These are phyloP conservation scores for Plasmodium ovale DNA, from an alignment of 169 alveolate species.

Conservation along the genomic window DNA sequence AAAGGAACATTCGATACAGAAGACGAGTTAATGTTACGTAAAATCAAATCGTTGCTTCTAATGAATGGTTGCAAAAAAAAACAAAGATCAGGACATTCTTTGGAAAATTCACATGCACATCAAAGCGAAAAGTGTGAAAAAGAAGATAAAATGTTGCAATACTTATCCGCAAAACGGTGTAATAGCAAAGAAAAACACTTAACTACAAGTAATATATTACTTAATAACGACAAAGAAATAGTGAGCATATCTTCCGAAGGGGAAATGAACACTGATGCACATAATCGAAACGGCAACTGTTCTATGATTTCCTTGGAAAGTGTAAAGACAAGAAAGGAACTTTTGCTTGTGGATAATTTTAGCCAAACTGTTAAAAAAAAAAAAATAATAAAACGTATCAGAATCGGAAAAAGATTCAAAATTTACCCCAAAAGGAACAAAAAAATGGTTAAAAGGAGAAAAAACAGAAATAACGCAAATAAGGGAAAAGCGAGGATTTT, in stretches of 20 bases:
- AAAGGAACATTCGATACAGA: neutral
- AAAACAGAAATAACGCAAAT: neutral
- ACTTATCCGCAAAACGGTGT: neutral
- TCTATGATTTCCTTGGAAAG: neutral
- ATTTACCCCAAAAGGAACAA: neutral
- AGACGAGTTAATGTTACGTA: slow-evolving; percentile 12
- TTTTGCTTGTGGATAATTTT: slow-evolving; percentile 10
- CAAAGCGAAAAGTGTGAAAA: neutral
- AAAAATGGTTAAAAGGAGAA: neutral
- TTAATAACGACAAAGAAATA: neutral
- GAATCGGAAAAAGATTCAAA: slow-evolving; percentile 1
- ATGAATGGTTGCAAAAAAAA: neutral
- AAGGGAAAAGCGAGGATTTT: neutral
- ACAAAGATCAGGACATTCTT: neutral
- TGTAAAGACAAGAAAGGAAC: neutral
- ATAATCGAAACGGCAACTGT: neutral
- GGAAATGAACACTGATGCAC: neutral
- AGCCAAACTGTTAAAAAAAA: slow-evolving; percentile 29
- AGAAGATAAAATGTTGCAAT: neutral
- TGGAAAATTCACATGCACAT: neutral
- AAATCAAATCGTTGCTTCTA: slow-evolving; percentile 2
- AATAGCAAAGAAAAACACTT: neutral
- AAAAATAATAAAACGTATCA: neutral
- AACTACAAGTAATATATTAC: neutral
- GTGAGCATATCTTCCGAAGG: neutral